These are phyloP conservation scores for Chloromonas sp. DNA, from an alignment of 163 green algal genomes.

Conservation along the genomic window DNA sequence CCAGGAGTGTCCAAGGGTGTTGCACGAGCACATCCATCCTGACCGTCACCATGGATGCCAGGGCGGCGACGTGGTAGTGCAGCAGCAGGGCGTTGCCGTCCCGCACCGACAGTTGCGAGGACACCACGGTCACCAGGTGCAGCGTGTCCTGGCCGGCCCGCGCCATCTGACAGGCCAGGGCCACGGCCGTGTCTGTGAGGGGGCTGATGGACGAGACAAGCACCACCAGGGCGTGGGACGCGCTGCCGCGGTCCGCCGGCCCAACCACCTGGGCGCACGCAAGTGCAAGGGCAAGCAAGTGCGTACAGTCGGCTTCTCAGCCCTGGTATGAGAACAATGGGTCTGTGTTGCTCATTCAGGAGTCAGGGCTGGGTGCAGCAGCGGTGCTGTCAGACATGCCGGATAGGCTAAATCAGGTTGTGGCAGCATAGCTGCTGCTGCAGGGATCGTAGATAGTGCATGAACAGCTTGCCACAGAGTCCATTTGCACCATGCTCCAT, in stretches of 20 bases:
- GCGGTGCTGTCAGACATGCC: no score
- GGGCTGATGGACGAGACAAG: background rate
- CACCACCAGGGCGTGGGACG: background rate
- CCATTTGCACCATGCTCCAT: background rate
- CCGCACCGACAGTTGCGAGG: background rate
- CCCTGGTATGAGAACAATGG: background rate
- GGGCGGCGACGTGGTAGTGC: background rate
- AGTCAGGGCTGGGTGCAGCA: no score
- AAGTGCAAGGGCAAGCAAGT: background rate
- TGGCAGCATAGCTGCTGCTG: no score
- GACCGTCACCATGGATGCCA: background rate
- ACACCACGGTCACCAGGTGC: conserved; percentile 2
- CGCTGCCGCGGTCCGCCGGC: background rate
- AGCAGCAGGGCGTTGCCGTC: background rate
- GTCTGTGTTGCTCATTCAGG: no score
- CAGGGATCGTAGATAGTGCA: no score
- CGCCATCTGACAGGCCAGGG: background rate
- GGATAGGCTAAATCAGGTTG: no score
- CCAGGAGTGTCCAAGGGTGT: background rate
- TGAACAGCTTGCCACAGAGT: background rate
- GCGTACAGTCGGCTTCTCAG: background rate
- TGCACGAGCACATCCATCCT: background rate
- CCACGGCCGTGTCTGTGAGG: background rate
- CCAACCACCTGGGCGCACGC: background rate
- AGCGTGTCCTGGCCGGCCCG: background rate